Evolutionary conservation across 2,329 filamentous ascomycete species (phyloP).

Genomic region (Zymoseptoria crescenta): DNA sequence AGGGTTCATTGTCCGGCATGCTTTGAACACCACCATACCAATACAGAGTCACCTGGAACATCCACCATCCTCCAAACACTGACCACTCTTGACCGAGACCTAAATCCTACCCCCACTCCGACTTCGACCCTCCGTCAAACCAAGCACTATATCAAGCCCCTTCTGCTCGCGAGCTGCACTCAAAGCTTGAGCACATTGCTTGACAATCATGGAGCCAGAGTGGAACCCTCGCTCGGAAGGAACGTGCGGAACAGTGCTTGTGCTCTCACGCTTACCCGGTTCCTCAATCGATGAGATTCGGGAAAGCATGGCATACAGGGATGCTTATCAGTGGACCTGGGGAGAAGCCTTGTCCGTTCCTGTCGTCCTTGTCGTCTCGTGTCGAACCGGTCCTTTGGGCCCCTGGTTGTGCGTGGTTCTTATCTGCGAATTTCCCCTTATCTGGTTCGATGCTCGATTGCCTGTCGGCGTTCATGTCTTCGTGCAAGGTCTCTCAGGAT

Average conservation of each 20-base stretch:
- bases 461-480: too few species aligned
- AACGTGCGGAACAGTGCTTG: not conserved
- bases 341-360: not conserved
- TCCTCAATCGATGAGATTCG: not conserved
- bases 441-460: too few species aligned
- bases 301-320: not conserved
- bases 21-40: too few species aligned
- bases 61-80: not conserved
- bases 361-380: not conserved
- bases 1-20: too few species aligned
- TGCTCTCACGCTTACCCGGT: not conserved
- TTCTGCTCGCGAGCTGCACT: not conserved
- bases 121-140: not conserved
- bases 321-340: not conserved
- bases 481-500: too few species aligned
- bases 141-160: not conserved
- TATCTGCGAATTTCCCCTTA: too few species aligned
- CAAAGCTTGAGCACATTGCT: not conserved
- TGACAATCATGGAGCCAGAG: not conserved
- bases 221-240: not conserved
- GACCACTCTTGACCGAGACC: not conserved
- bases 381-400: too few species aligned
- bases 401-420: too few species aligned
- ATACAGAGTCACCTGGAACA: not conserved
- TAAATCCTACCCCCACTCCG: not conserved